These are phyloP conservation scores for Chaetomium globosum DNA, from an alignment of 2,329 filamentous ascomycete species.

Conservation along the genomic window DNA sequence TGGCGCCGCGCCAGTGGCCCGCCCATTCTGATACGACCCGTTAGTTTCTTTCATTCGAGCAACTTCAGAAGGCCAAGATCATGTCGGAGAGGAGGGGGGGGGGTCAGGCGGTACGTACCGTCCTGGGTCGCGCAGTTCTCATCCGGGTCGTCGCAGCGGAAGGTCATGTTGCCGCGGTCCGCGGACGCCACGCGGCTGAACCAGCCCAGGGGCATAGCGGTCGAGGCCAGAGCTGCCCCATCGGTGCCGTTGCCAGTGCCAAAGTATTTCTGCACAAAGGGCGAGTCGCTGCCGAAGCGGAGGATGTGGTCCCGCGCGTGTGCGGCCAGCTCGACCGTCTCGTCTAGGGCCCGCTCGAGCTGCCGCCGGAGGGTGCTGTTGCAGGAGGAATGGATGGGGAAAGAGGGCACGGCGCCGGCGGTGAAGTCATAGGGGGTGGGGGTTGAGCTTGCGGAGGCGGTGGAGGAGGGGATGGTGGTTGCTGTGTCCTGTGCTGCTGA, in stretches of 20 bases:
- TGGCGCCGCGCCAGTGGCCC: conserved; percentile 68
- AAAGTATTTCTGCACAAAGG: conserved; percentile 68
- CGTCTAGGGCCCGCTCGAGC: conserved; percentile 59
- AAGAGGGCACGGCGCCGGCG: conserved; percentile 36
- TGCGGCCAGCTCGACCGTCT: conserved; percentile 59
- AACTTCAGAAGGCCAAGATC: not conserved
- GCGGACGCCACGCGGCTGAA: conserved; percentile 62
- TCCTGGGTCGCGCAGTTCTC: conserved; percentile 60
- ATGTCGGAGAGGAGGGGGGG: not conserved
- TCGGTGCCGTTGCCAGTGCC: conserved; percentile 49
- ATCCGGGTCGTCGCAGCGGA: conserved; percentile 71
- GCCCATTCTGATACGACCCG: conserved; percentile 55
- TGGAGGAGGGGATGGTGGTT: not conserved
- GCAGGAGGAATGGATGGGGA: conserved; percentile 65
- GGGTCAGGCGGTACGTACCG: conserved; percentile 39
- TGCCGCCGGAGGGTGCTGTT: conserved; percentile 63
- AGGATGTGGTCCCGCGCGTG: conserved; percentile 67
- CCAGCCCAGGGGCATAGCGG: conserved; percentile 62
- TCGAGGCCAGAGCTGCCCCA: conserved; percentile 46
- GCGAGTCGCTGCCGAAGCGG: conserved; percentile 58
- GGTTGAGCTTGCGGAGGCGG: conserved; percentile 7
- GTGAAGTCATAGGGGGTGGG: conserved; percentile 29
- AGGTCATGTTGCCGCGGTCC: conserved; percentile 59
- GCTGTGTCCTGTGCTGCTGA: not conserved
- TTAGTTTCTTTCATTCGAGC: not conserved